Base-by-base conservation (phyloP, 2,329 filamentous ascomycete genomes). In the Penicillium sp. region DNA sequence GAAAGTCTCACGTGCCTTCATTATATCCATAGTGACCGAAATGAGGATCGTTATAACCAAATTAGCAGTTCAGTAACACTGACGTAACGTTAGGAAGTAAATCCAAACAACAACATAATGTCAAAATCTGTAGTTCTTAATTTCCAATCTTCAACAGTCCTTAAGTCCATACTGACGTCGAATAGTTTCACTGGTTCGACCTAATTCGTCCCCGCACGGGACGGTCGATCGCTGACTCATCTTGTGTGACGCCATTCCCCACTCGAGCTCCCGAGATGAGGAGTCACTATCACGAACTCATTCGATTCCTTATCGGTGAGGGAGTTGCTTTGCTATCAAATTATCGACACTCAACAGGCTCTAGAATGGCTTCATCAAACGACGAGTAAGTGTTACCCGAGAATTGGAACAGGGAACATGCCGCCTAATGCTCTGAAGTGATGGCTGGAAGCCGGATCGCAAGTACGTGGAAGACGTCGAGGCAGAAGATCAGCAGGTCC, bases 381-480 rank as follows among this genome's bases (percentile, higher is more conserved):
- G 22, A 35, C 21, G 37, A 27, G 48, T 50, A n/a, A 50, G 48
- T 42, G 2, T 21, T 5, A 7, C 29, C n/a, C 14, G 24, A 19
- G 0, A 10, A 29, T 37, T 49, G 8, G 6, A 19, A 16, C 1
- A 16, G n/a, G 29, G 29, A 14, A 8, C 14, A 11, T 7, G 6
- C 16, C 13, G 22, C 24, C 56, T 64, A 46, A 65, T 33, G 53
- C 56, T 55, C 27, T 21, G 19, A 24, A 57, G 61, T 27, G 46
- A 59, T 21, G 39, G 49, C 50, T 47, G 54, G 27, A 52, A 63
- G 21, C 52, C 51, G 19, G 52, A 50, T 14, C 29, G 47, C 46
- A 49, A 52, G 14, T 54, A 59, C 19, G 21, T 56, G 44, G 33
- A 45, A 35, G 22, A 42, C 37, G 27, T 51, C 19, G 46, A 63